A percentile compares a stretch with the other conserved stretches of the same genome.
Conservation (phyloP, 352 stramenopile species). For the Phytophthora agathidicida region DNA sequence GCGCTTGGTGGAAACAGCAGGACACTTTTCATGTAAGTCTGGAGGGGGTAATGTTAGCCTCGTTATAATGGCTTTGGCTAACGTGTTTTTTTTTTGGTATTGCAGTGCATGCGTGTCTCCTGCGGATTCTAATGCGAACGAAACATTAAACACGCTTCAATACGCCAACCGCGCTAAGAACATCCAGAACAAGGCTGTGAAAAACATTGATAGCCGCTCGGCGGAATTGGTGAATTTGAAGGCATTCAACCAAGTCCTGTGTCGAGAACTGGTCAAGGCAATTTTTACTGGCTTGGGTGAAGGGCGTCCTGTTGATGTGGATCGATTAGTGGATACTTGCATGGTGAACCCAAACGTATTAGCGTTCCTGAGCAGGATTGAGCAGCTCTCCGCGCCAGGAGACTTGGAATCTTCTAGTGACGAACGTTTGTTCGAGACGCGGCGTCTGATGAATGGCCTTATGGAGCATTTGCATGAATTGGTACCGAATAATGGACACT, state of each 20-base stretch:
- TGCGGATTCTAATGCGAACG: conserved; percentile 64
- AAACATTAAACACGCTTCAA: conserved; percentile 86
- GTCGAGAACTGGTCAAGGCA: conserved; percentile 70
- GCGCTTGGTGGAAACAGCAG: conserved; percentile 88
- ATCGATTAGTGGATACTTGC: conserved; percentile 43
- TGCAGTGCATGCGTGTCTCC: conserved; percentile 86
- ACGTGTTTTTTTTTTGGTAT: conserved; percentile 5
- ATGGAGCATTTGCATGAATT: conserved; percentile 25
- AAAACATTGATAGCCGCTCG: conserved; percentile 87
- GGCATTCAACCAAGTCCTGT: conserved; percentile 70
- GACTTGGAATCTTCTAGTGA: conserved; percentile 28
- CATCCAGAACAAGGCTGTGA: conserved; percentile 91
- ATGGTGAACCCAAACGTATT: conserved; percentile 57
- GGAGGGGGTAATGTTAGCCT: background rate
- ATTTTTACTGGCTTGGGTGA: conserved; percentile 41
- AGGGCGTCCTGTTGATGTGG: conserved; percentile 19
- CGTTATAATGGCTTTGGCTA: background rate
- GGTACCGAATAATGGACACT: conserved; percentile 9
- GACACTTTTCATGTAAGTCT: conserved; percentile 85
- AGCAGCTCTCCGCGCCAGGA: conserved; percentile 46
- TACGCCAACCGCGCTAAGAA: conserved; percentile 90
- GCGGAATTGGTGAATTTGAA: conserved; percentile 74
- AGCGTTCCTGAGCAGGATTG: conserved; percentile 60
- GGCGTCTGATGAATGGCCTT: conserved; percentile 25
- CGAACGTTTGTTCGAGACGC: conserved; percentile 23